These are phyloP conservation scores for Aspergillus piperis DNA, from an alignment of 2,329 filamentous ascomycete species.

Conservation along the genomic window DNA sequence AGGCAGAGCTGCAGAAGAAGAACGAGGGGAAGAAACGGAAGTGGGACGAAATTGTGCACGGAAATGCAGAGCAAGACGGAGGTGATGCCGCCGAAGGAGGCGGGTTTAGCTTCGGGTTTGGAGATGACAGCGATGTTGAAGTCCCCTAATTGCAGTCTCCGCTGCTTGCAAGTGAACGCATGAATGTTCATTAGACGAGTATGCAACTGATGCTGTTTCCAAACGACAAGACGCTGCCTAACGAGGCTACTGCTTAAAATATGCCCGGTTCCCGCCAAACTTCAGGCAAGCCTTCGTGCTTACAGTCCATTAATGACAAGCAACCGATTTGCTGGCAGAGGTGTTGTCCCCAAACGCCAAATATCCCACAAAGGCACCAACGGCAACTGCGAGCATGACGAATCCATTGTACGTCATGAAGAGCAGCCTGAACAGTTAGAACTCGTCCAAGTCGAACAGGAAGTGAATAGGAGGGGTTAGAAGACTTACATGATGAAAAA, in stretches of 20 bases:
- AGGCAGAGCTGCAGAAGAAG: conserved; percentile 66
- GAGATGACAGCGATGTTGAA: conserved; percentile 56
- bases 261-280: background rate
- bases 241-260: background rate
- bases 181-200: conserved; percentile 1
- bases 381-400: conserved; percentile 88
- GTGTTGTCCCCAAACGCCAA: conserved; percentile 73
- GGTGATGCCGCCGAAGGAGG: conserved; percentile 32
- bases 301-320: conserved; percentile 69
- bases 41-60: conserved; percentile 77
- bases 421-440: conserved; percentile 66
- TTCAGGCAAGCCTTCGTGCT: background rate
- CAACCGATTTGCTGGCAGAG: conserved; percentile 77
- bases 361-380: conserved; percentile 89
- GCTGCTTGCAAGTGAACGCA: background rate
- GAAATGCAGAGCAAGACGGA: conserved; percentile 43
- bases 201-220: conserved; percentile 4
- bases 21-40: conserved; percentile 71
- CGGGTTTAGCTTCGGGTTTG: conserved; percentile 67
- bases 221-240: background rate
- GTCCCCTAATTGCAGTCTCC: conserved; percentile 40
- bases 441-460: background rate
- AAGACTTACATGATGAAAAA: conserved; percentile 96
- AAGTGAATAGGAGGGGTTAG: background rate
- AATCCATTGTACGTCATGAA: conserved; percentile 99